Percentiles rank a stretch among this genome's conserved stretches.
Evolutionary conservation across 345 rosid genomes (phyloP).

Genomic region (Euphorbia pulcherrima): DNA sequence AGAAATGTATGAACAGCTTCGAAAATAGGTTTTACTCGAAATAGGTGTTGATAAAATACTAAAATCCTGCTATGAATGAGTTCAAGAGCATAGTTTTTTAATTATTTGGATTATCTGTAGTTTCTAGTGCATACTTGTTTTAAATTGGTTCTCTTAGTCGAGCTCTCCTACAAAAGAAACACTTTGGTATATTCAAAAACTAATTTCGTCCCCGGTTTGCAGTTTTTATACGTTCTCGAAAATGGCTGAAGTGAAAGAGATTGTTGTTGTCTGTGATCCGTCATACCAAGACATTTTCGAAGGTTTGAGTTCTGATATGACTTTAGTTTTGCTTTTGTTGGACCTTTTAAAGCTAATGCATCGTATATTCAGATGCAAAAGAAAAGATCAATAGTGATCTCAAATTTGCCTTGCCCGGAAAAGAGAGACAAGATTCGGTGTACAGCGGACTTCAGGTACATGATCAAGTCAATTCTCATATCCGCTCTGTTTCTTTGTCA

Average conservation of each 20-base stretch:
- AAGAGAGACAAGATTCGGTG: conserved; percentile 96
- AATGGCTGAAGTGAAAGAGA: conserved; percentile 80
- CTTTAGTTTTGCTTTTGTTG: not conserved
- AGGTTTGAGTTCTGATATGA: conserved; percentile 39
- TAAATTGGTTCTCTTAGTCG: not conserved
- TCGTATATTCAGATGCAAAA: conserved; percentile 41
- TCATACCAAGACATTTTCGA: conserved; percentile 79
- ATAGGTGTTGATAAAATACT: not conserved
- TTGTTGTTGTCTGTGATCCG: conserved; percentile 94
- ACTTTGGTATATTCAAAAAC: conserved; percentile 6
- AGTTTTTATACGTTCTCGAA: conserved; percentile 76
- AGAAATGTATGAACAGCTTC: not conserved
- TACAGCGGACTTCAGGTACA: conserved; percentile 83
- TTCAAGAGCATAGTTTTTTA: not conserved
- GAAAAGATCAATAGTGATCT: conserved; percentile 53
- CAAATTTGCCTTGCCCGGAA: conserved; percentile 80
- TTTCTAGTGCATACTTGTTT: not conserved
- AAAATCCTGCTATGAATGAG: not conserved
- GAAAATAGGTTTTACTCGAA: conserved; percentile 3
- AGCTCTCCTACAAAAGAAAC: conserved; percentile 3
- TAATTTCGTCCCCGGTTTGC: conserved; percentile 24
- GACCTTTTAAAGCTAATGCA: conserved; percentile 12
- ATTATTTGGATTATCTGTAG: not conserved
- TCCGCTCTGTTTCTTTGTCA: conserved; percentile 4
- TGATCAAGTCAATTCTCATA: not conserved